Evolutionary conservation across 306 rosid species (phyloP), one percentile per base, ranked within the genome.

Genomic region (Vigna reflexopilosa): DNA sequence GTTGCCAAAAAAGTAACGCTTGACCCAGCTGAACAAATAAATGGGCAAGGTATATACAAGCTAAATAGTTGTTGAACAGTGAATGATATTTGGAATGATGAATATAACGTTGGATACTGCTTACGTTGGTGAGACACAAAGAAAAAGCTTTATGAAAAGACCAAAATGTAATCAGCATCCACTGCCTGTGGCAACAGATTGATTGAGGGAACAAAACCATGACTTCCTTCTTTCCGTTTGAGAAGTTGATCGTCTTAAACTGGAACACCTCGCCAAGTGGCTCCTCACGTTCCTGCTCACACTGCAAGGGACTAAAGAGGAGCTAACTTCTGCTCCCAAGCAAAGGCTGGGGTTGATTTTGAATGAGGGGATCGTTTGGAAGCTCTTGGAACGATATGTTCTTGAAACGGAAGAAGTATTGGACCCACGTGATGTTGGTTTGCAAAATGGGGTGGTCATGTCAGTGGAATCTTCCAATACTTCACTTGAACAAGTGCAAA

Each of bases 161-260:
- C 11, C 32, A 61, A 77, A 72, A 78, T 36, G 26, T n/a, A n/a
- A 69, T 89, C 81, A 94, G 82, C 93, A 86, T 77, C 90, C 88
- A 59, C 78, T 75, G 56, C 87, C 89, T 0, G 91, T 77, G 8
- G 91, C 73, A 59, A 88, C 97, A 45, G 89, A 88, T 26, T 91
- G 97, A 77, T 90, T 89, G 64, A 91, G 80, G 8, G 97, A 86
- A 85, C 94, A 88, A 67, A 90, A 83, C 98, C 98, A 96, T 14
- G 94, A 84, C 76, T 93, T 88, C 74, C 89, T 81, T 54, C 86
- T 86, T 56, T 85, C 96, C 0, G 84, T 42, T 6, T 80, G 88
- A 57, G 93, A 91, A 55, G 88, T 40, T 1, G 96, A 58, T 59
- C 92, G 85, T 67, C 86, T 62, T 42, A 89, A 85, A 17, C 93